Base-by-base conservation (phyloP, 2,329 filamentous ascomycete species). In the Didymella sp. region DNA sequence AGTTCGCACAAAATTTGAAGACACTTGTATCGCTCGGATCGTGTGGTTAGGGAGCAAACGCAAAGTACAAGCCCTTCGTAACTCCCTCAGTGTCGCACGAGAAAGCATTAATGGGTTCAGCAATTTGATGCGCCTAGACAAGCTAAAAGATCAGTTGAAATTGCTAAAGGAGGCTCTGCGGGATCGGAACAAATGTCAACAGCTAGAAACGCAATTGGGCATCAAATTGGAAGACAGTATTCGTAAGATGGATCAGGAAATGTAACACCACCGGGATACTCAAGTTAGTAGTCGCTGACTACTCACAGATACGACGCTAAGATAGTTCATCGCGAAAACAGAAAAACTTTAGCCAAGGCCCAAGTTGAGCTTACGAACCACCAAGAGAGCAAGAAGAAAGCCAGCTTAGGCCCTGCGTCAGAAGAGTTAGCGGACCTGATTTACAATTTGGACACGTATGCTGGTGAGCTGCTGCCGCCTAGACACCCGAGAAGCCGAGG, bases 51-150 rank as follows among this genome's bases (percentile, higher is more conserved):
- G 1, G 3, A 54, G 38, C 7, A 37, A 1, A 2, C 17, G 17
- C 6, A 13, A 2, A 0, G 38, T 54, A 0, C 17, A 48, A 17
- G 17, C 3, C 1, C 44, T 54, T 6, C 37, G 44, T 11, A 30
- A 37, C 6, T 22, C 12, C 1, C 11, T 54, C 11, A 27, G 21
- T 8, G 51, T 54, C 2, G 44, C 28, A 15, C 19, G 51, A 11
- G 37, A 48, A 25, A 37, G 25, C 11, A 48, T 54, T 8, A 24
- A 30, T 1, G 51, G 44, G 4, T 54, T 43, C 8, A 54, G 6
- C 17, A 38, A 48, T 11, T 12, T 54, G 1, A 43, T 54, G 30
- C 30, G 17, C 6, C 1, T 54, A 1, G 1, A 17, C 2, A 33
- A 35, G 13, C 12, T 54, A 5, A 47, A 35, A 5, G 5, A 54